phyloP scores from a whole-genome alignment of 73 alveolate genomes.

The Paramecium sexaurelia region DNA sequence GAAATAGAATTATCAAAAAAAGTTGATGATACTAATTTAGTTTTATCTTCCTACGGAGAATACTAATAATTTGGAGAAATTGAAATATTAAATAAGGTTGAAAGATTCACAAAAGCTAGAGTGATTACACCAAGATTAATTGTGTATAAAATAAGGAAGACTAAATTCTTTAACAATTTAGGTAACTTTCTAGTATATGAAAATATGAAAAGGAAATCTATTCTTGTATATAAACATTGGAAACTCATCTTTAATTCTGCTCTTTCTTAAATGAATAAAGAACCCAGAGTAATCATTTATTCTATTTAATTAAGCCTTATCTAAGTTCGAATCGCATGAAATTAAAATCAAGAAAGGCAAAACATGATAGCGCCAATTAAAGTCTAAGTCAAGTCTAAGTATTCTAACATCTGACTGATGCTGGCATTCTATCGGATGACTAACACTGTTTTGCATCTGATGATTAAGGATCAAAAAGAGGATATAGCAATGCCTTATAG shows the following conservation, averaged over 20 bases:
- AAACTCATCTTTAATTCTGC: background rate
- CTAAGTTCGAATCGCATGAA: background rate
- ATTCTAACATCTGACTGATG: background rate
- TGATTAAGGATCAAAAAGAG: background rate
- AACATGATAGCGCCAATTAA: background rate
- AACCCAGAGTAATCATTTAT: background rate
- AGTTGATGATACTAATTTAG: background rate
- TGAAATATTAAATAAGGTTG: slow-evolving; percentile 1
- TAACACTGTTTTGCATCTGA: background rate
- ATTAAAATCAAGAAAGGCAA: background rate
- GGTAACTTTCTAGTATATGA: slow-evolving; percentile 28
- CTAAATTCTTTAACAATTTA: slow-evolving; percentile 15
- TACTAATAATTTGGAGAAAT: slow-evolving; percentile 23
- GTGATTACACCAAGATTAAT: slow-evolving; percentile 33
- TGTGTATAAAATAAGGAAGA: slow-evolving; percentile 39
- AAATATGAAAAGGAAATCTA: slow-evolving; percentile 10
- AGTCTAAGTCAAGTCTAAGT: background rate
- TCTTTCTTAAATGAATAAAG: background rate
- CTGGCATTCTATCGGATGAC: background rate
- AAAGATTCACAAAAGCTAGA: slow-evolving; percentile 41
- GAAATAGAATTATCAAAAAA: slow-evolving; percentile 26
- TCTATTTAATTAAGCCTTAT: background rate
- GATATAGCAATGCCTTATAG: background rate
- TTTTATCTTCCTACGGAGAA: slow-evolving; percentile 48
- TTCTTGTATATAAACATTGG: slow-evolving; percentile 18